A percentile compares a stretch with the other conserved stretches of the same genome.
phyloP scores from a whole-genome alignment of 169 alveolate species.

The Plasmodium gallinaceum region DNA sequence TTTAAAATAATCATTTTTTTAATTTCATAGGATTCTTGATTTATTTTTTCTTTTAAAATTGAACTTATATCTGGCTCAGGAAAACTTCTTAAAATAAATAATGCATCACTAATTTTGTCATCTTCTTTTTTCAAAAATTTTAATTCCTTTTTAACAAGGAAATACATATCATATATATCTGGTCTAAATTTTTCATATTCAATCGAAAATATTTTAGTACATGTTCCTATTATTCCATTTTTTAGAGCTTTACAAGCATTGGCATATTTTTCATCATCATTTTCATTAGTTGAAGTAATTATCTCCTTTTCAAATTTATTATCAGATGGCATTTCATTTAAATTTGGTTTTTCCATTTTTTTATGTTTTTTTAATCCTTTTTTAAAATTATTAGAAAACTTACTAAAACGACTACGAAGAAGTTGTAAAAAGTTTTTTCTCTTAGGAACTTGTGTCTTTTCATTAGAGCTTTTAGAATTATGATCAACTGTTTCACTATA shows the following conservation, averaged over 20 bases:
- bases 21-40: slow-evolving; percentile 20
- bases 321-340: slow-evolving; percentile 5
- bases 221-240: slow-evolving; percentile 44
- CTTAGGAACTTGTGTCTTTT: too few relatives aligned
- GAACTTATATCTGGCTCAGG: slow-evolving; percentile 20
- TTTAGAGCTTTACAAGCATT: slow-evolving; percentile 17
- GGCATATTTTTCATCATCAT: slow-evolving; percentile 2
- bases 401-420: too few relatives aligned
- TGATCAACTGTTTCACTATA: too few relatives aligned
- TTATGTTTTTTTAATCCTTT: too few relatives aligned
- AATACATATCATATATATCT: slow-evolving; percentile 43
- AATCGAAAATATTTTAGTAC: slow-evolving; percentile 41
- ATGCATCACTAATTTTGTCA: slow-evolving; percentile 9
- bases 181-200: slow-evolving; percentile 54
- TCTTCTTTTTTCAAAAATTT: slow-evolving; percentile 26
- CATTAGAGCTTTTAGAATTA: too few relatives aligned
- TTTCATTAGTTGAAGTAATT: neutral
- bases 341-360: slow-evolving; percentile 8
- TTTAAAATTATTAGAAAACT: too few relatives aligned
- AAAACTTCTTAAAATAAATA: slow-evolving; percentile 20
- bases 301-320: slow-evolving; percentile 3
- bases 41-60: slow-evolving; percentile 23
- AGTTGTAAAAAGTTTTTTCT: too few relatives aligned
- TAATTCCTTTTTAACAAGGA: slow-evolving; percentile 24
- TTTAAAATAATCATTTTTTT: slow-evolving; percentile 37